Evolutionary conservation across 768 basidiomycete genomes (phyloP).

Genomic region (Lentinula boryana): DNA sequence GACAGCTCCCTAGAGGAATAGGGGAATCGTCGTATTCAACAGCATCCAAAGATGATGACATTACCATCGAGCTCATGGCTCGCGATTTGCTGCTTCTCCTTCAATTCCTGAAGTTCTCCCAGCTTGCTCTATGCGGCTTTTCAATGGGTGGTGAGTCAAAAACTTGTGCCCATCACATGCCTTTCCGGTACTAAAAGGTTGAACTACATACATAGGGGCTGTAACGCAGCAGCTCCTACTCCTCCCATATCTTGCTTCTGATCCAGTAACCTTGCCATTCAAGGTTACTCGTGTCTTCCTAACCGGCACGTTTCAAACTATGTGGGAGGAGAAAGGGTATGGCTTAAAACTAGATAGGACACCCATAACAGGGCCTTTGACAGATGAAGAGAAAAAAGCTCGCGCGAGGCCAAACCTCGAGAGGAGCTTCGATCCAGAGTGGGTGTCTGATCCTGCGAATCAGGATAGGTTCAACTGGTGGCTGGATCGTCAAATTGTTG

Average conservation of each 20-base stretch:
- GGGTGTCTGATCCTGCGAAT: slow-evolving; percentile 25
- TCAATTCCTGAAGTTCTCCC: slow-evolving; percentile 30
- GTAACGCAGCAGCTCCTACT: slow-evolving; percentile 39
- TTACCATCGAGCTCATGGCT: slow-evolving; percentile 40
- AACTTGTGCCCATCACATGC: background rate
- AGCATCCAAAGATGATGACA: slow-evolving; percentile 22
- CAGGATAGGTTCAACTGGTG: slow-evolving; percentile 12
- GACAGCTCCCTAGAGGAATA: slow-evolving; percentile 29
- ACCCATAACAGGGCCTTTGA: slow-evolving; percentile 13
- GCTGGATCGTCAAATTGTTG: slow-evolving; percentile 10
- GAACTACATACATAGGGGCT: slow-evolving; percentile 22
- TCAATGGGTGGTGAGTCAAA: slow-evolving; percentile 43
- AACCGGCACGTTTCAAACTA: slow-evolving; percentile 21
- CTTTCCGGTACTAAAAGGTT: background rate
- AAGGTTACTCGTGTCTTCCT: slow-evolving; percentile 35
- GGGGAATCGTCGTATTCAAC: slow-evolving; percentile 32
- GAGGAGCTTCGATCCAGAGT: slow-evolving; percentile 25
- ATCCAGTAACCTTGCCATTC: slow-evolving; percentile 31
- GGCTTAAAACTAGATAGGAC: slow-evolving; percentile 16
- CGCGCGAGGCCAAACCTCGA: slow-evolving; percentile 22
- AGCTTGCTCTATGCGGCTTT: slow-evolving; percentile 39
- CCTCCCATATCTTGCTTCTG: slow-evolving; percentile 29
- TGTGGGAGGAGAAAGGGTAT: slow-evolving; percentile 17
- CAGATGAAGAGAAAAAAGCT: slow-evolving; percentile 24
- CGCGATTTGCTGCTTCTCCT: slow-evolving; percentile 38